These are phyloP conservation scores for Ciborinia camelliae DNA, from an alignment of 2,329 filamentous ascomycete species.

Conservation along the genomic window DNA sequence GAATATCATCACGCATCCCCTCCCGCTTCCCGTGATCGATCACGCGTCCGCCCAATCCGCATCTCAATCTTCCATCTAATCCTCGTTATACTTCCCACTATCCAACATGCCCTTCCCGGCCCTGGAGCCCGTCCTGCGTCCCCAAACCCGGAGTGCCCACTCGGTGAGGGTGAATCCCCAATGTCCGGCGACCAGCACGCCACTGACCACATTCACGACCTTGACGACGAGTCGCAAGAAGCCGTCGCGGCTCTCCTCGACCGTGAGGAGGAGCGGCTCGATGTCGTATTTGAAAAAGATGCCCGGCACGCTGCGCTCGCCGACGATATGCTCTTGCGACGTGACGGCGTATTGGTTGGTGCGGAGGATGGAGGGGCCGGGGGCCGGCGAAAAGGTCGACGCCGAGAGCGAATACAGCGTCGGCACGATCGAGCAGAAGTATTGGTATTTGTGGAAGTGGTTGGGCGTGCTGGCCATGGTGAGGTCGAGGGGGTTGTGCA, in stretches of 20 bases:
- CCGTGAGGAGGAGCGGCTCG: slow-evolving; percentile 84
- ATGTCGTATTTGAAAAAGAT: slow-evolving; percentile 99
- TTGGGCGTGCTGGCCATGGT: slow-evolving; percentile 72
- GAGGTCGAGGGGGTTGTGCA: slow-evolving; percentile 90
- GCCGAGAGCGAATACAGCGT: slow-evolving; percentile 77
- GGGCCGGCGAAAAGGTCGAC: slow-evolving; percentile 29
- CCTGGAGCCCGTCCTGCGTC: slow-evolving; percentile 38
- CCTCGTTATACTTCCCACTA: slow-evolving; percentile 34
- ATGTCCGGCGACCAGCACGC: slow-evolving; percentile 87
- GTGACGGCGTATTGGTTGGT: slow-evolving; percentile 99
- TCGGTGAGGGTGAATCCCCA: slow-evolving; percentile 87
- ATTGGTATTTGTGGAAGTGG: slow-evolving; percentile 96
- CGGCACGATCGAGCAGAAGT: slow-evolving; percentile 92
- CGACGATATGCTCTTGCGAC: slow-evolving; percentile 71
- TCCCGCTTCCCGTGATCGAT: no score
- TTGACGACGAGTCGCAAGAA: slow-evolving; percentile 74
- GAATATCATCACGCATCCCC: background rate
- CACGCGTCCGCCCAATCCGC: background rate
- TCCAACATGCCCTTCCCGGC: slow-evolving; percentile 40
- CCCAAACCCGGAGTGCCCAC: slow-evolving; percentile 61
- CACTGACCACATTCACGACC: slow-evolving; percentile 84
- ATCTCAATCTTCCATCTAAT: background rate
- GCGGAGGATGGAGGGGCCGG: slow-evolving; percentile 59
- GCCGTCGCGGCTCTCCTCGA: slow-evolving; percentile 76
- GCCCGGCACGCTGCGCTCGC: slow-evolving; percentile 73